Percentiles rank a stretch among this genome's conserved stretches.
Conservation (phyloP, 495 filamentous ascomycete species). For the Lophiostoma macrostomum region DNA sequence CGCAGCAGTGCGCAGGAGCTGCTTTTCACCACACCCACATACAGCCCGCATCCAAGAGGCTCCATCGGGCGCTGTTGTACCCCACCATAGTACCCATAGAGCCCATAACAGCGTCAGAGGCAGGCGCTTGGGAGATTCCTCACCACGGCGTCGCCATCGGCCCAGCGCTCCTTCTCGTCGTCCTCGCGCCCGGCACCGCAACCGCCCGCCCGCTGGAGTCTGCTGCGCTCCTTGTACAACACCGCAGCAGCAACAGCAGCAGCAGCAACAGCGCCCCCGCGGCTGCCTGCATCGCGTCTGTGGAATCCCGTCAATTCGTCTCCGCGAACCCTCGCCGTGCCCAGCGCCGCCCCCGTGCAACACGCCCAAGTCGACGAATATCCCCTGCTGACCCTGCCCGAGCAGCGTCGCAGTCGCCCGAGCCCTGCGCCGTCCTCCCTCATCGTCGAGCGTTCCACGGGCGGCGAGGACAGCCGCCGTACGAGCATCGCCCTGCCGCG, state of each 20-base stretch:
- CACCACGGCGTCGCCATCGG: slow-evolving; percentile 28
- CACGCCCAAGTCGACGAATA: slow-evolving; percentile 51
- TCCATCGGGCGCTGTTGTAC: too few relatives aligned
- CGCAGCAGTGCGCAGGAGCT: too few relatives aligned
- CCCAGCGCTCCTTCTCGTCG: slow-evolving; percentile 17
- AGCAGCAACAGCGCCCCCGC: slow-evolving; percentile 1
- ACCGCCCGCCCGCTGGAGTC: slow-evolving; percentile 34
- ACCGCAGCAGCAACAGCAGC: too few relatives aligned
- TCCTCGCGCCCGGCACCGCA: slow-evolving; percentile 26
- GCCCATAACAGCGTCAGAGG: too few relatives aligned
- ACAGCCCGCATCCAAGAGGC: too few relatives aligned
- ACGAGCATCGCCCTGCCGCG: slow-evolving; percentile 67
- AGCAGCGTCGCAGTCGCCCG: slow-evolving; percentile 59
- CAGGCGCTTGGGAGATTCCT: background rate
- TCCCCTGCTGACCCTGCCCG: slow-evolving; percentile 67
- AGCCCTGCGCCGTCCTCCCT: slow-evolving; percentile 55
- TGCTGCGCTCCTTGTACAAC: slow-evolving; percentile 22
- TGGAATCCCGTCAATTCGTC: slow-evolving; percentile 67
- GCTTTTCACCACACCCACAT: too few relatives aligned
- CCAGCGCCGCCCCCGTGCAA: slow-evolving; percentile 35
- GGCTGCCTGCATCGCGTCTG: slow-evolving; percentile 49
- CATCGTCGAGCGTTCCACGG: slow-evolving; percentile 61
- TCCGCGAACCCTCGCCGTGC: slow-evolving; percentile 47
- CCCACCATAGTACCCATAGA: too few relatives aligned
- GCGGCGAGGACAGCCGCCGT: slow-evolving; percentile 54